Base-by-base conservation (phyloP, 441 rosid species). In the Breynia disticha region DNA sequence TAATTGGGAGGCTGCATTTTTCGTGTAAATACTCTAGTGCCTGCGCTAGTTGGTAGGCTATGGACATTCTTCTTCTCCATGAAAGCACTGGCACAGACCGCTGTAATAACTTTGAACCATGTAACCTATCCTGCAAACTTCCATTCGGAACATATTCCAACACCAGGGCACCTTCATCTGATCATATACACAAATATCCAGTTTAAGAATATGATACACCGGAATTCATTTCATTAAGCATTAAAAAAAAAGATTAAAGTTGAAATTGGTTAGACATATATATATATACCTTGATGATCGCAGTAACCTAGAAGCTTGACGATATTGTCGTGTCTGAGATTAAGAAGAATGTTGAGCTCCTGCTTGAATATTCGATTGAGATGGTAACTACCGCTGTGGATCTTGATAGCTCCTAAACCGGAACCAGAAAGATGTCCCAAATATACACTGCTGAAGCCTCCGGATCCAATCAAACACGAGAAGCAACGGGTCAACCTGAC, bases 1-100 rank as follows among this genome's bases (percentile, higher is more conserved):
- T 79, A 14, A 89, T 78, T 49, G 80, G 97, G 52, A 77, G 87
- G 8, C 56, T 59, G 64, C 90, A 81, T 51, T 75, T 73, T 54
- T 83, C 86, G 61, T 89, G 97, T 19, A 89, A 70, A 60, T 82
- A 79, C 38, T 89, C 88, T 16, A 83, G 76, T 2, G 97, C 90
- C 55, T 70, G 74, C 0, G 86, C 84, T 2, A 85, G 76, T 42
- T 86, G 87, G 72, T 57, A 83, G 45, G 84, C 86, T 50, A 89
- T 79, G 7, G 66, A 60, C 57, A 74, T 72, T 0, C 97, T 76
- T 65, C 53, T 72, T 22, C 71, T 51, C 95, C 97, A 89, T 19
- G 83, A 67, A 56, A 89, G 76, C 11, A 63, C 64, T 5, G 63
- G 16, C 2, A 16, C 55, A 15, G 12, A 16, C 16, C 1, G 7